Base-by-base conservation (phyloP, 257 asterid genomes). In the Solanum sejunctum region DNA sequence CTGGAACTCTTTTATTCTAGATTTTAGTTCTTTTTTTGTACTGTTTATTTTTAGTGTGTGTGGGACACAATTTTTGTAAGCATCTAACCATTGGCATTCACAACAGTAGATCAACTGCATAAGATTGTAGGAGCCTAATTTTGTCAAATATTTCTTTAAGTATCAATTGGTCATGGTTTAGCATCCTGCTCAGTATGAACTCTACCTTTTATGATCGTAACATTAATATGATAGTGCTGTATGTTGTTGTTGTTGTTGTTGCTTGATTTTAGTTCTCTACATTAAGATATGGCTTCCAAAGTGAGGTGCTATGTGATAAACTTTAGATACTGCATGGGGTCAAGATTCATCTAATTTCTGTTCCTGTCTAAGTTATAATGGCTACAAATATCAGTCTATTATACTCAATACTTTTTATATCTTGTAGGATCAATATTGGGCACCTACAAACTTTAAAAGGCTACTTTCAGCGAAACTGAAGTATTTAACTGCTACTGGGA, bases 381-480 rank as follows among this genome's bases (percentile, higher is more conserved):
- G 26, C 47, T 17, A 51, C 63, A 7, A 21, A 28, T 45, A 28
- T 82, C 73, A 82, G 26, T 85, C 80, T 84, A 84, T 88, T 85
- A 73, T 80, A 84, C 80, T 84, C 71, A 72, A 2, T 18, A n/a
- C 17, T 45, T 73, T 17, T 83, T 67, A 57, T 72, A 17, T 84
- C 58, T 49, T 77, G 47, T 87, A 96, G 99, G 98, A 95, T 85
- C 96, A 94, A 87, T 95, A 92, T 85, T 93, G 98, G 97, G 97
- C 97, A 69, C 99, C 99, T 84, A 93, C 97, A 64, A 93, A 96
- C 90, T 96, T 96, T 87, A 94, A 92, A 90, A 90, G 98, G 90
- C 88, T 96, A 87, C 89, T 96, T 89, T 94, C 99, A 63, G 94
- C 94, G 7, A 94, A 96, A 84, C 87, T 94, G 90, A 96, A 92